Evolutionary conservation across 768 basidiomycete genomes (phyloP).

Genomic region (Mycena galopus): DNA sequence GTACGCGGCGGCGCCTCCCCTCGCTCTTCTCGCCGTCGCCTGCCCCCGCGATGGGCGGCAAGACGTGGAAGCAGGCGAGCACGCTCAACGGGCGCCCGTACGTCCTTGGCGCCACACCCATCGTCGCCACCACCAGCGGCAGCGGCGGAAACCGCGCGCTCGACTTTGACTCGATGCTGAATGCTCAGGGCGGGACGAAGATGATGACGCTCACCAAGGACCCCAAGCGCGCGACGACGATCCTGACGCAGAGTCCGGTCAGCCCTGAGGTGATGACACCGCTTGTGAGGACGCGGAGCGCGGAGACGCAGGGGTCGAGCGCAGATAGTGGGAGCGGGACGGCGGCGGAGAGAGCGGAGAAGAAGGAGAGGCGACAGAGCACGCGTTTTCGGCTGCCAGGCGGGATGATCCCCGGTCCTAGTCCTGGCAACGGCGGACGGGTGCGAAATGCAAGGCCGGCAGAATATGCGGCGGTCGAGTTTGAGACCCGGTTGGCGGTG

Average conservation of each 20-base stretch:
- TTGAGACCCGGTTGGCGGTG: slow-evolving; percentile 85
- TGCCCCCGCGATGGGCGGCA: slow-evolving; percentile 49
- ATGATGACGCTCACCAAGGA: slow-evolving; percentile 52
- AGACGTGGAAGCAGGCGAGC: slow-evolving; percentile 86
- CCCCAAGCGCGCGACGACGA: slow-evolving; percentile 1
- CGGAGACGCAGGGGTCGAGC: slow-evolving; percentile 19
- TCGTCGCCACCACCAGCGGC: slow-evolving; percentile 62
- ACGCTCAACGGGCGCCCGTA: slow-evolving; percentile 86
- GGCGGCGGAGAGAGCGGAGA: not conserved
- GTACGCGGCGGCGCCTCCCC: slow-evolving; percentile 71
- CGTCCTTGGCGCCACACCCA: slow-evolving; percentile 65
- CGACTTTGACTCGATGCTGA: slow-evolving; percentile 84
- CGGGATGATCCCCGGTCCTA: slow-evolving; percentile 62
- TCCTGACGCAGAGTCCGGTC: not conserved
- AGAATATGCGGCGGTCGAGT: slow-evolving; percentile 87
- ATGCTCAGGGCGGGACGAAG: slow-evolving; percentile 63
- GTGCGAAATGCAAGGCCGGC: slow-evolving; percentile 69
- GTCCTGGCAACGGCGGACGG: slow-evolving; percentile 56
- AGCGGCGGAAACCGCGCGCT: slow-evolving; percentile 61
- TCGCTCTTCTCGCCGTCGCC: slow-evolving; percentile 68
- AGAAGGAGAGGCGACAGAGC: slow-evolving; percentile 10
- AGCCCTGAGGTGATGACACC: not conserved
- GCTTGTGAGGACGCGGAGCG: slow-evolving; percentile 15
- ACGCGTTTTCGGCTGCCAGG: slow-evolving; percentile 70
- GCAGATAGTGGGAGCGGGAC: not conserved